Base-by-base conservation (phyloP, 2,329 filamentous ascomycete genomes). In the Rhynchosporium agropyri region DNA sequence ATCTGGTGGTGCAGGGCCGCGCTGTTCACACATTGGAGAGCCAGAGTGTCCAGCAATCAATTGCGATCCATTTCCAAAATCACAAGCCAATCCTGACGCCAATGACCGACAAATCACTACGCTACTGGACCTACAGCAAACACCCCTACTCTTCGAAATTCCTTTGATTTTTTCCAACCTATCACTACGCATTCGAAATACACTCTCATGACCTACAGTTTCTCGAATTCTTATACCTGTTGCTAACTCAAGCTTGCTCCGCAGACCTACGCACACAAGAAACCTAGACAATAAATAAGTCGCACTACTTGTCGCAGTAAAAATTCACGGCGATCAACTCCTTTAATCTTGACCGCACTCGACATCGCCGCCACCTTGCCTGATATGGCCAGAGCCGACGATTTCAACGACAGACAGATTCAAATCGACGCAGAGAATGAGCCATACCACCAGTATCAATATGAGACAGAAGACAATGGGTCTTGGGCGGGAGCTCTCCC, bases 401-500 rank as follows among this genome's bases (percentile, higher is more conserved):
- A 88, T 69, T 89, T 88, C 79, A 83, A 88, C 82, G 86, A 88
- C 77, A 84, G 84, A 84, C 80, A 87, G 77, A 83, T 77, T 76
- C 81, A 86, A 70, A 77, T 83, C 72, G 84, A 86, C 71, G 82
- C 84, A 70, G 80, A 85, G 75, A 80, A 82, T 71, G 81, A 85
- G 72, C 76, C 80, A 75, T 88, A 88, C 74, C 80, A 83, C 75
- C 85, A 83, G 58, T 97, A 94, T 87, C 87, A 92, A 77, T 98
- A 95, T 79, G 88, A 95, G 78, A 88, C 88, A 65, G 88, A 92
- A 77, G 92, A 92, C 81, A 92, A 92, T 76, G 78, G 74, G 77
- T 94, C 91, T 70, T 96, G 95, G 95, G 95, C 94, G 73, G 91
- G 93, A 75, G 90, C 94, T 76, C 86, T 99, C 73, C 95, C 95